Evolutionary conservation across 441 rosid species (phyloP).

Genomic region (Gossypium gossypioides): DNA sequence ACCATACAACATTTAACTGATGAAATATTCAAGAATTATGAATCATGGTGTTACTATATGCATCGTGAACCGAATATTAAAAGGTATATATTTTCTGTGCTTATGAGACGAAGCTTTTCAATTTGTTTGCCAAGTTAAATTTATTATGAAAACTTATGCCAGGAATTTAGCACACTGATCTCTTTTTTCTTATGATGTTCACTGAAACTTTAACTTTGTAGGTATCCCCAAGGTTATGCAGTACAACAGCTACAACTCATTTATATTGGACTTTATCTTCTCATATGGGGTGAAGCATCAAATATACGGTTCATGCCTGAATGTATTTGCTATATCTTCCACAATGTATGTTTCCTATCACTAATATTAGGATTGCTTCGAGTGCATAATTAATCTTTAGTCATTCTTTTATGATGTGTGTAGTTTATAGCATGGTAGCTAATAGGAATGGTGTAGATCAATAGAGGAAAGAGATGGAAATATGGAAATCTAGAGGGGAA

Average conservation of each 20-base stretch:
- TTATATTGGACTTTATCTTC: constrained; percentile 87
- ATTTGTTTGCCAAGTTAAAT: constrained; percentile 10
- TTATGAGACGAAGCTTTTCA: constrained; percentile 26
- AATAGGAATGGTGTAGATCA: neutral
- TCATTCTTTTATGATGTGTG: neutral
- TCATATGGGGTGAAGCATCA: constrained; percentile 99
- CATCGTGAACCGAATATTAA: constrained; percentile 38
- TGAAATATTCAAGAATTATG: constrained; percentile 70
- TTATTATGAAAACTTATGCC: neutral
- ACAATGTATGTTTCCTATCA: constrained; percentile 39
- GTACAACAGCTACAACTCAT: constrained; percentile 60
- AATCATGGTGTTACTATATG: constrained; percentile 86
- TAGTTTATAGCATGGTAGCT: neutral
- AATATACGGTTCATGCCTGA: constrained; percentile 98
- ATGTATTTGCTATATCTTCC: constrained; percentile 96
- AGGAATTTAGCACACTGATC: neutral
- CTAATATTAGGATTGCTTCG: neutral
- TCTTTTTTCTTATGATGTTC: constrained; percentile 8
- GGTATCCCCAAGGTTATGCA: constrained; percentile 42
- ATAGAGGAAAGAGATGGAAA: neutral
- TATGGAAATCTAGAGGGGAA: neutral
- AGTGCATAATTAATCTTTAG: neutral
- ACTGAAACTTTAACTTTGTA: constrained; percentile 31
- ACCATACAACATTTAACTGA: constrained; percentile 53
- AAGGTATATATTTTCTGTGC: neutral